phyloP scores from a whole-genome alignment of 306 rosid genomes.

The Carpinus fangiana region DNA sequence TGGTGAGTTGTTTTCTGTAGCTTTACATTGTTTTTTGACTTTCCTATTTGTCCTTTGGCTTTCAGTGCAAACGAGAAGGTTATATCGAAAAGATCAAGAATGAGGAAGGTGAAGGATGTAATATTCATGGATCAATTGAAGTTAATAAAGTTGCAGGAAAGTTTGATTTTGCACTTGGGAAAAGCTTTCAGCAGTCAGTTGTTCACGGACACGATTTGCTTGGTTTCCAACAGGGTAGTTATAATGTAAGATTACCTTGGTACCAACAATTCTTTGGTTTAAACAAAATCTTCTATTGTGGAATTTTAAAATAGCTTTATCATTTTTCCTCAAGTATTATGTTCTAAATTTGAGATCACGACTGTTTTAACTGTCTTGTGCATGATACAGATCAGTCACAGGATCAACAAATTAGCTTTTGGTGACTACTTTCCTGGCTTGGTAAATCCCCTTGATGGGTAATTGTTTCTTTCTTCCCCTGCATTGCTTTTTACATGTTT shows the following conservation, averaged over 20 bases:
- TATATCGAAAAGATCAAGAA: constrained; percentile 71
- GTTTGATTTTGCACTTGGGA: constrained; percentile 75
- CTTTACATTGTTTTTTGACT: constrained; percentile 18
- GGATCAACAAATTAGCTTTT: constrained; percentile 75
- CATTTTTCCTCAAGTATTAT: constrained; percentile 19
- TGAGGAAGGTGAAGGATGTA: constrained; percentile 97
- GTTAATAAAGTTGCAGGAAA: constrained; percentile 92
- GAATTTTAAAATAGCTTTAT: constrained; percentile 1
- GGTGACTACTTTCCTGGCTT: constrained; percentile 75
- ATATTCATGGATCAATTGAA: constrained; percentile 82
- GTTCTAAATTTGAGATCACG: not conserved
- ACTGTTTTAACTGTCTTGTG: constrained; percentile 28
- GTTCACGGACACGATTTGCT: constrained; percentile 54
- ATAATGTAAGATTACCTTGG: constrained; percentile 59
- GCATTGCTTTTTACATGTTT: constrained; percentile 8
- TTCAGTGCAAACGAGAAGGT: constrained; percentile 92
- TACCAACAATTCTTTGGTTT: constrained; percentile 16
- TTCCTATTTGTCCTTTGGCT: constrained; percentile 29
- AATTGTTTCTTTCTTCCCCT: constrained; percentile 40
- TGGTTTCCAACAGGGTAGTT: constrained; percentile 45
- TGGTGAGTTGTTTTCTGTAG: constrained; percentile 3
- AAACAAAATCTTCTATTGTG: not conserved
- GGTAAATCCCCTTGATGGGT: constrained; percentile 96
- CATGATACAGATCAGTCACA: constrained; percentile 81
- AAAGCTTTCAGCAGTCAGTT: constrained; percentile 78